Evolutionary conservation across 495 filamentous ascomycete genomes (phyloP), one percentile per base, ranked within the genome.

Genomic region (Jackrogersella multiformis): DNA sequence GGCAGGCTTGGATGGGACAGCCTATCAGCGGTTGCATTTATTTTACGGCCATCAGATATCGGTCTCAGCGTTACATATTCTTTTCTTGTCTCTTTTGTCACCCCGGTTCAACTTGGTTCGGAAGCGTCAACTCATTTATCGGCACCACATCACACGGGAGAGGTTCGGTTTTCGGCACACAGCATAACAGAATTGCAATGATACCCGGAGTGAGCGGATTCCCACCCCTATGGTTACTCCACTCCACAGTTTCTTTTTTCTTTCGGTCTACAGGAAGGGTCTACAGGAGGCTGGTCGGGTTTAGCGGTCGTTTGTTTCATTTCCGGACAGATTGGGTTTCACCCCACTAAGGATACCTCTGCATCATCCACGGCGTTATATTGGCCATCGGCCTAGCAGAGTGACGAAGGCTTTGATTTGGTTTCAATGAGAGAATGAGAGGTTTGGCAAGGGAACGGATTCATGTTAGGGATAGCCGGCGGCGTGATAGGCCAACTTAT

Each of bases 181-280:
- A 64, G 68, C 77, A 75, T 75, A 63, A 71, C 38, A 65, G 66
- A 64, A 60, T 64, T 73, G 36, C 68, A 70, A 61, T 77, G 77
- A 79, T 79, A 79, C 77, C 75, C 77, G 75, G 77, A 77, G 77
- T 70, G 55, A 63, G 57, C 55, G 69, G 65, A 64, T 67, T 61
- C 60, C 52, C 70, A 72, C 18, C 57, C 51, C 34, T 21, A 67
- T 48, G 64, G 61, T 74, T 69, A 70, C 73, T 73, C 74, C 68
- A 76, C 74, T 74, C 63, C 72, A 76, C 65, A 61, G 59, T 34
- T 64, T 70, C 58, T 61, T 26, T 61, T 26, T 53, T 56, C 62
- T 73, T 67, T 53, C 48, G 48, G 26, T 20, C 15, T n/a, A n/a
- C n/a, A n/a, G n/a, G n/a, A n/a, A n/a, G 36, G 28, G 38, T 53